Evolutionary conservation across 192 early-diverging fungal species (phyloP).

Genomic region (Oehlia diaphana): DNA sequence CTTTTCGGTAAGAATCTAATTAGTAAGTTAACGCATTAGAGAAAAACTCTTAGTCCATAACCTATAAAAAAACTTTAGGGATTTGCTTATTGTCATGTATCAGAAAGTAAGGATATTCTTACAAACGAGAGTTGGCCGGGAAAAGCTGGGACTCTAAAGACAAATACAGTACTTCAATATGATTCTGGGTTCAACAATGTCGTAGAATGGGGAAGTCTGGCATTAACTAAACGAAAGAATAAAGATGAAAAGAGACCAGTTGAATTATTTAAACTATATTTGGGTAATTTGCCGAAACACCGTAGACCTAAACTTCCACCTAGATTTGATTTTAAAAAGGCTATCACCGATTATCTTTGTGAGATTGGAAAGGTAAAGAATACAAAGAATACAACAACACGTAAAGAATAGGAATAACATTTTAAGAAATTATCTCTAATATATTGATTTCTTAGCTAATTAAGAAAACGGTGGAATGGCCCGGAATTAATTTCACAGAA

Average conservation of each 20-base stretch:
- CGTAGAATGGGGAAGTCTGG: not conserved
- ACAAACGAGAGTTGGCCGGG: not conserved
- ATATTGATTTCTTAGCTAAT: not conserved
- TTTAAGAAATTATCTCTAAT: not conserved
- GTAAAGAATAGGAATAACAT: no score
- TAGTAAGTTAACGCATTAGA: no score
- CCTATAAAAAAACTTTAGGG: not conserved
- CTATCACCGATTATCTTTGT: not conserved
- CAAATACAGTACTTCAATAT: not conserved
- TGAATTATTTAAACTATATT: not conserved
- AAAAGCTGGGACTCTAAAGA: not conserved
- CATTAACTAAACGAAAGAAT: not conserved
- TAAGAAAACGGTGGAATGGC: not conserved
- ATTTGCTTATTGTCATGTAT: not conserved
- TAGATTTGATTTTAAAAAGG: slow-evolving; percentile 29
- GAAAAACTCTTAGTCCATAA: not conserved
- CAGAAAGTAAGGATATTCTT: not conserved
- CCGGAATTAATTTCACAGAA: not conserved
- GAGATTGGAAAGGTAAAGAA: not conserved
- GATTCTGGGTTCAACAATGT: not conserved
- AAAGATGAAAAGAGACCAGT: not conserved
- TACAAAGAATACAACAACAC: no score
- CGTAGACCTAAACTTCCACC: slow-evolving; percentile 9
- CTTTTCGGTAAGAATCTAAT: not conserved
- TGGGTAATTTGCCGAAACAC: not conserved